phyloP scores from a whole-genome alignment of 2,329 filamentous ascomycete genomes.

The Phyllosticta citriasiana region DNA sequence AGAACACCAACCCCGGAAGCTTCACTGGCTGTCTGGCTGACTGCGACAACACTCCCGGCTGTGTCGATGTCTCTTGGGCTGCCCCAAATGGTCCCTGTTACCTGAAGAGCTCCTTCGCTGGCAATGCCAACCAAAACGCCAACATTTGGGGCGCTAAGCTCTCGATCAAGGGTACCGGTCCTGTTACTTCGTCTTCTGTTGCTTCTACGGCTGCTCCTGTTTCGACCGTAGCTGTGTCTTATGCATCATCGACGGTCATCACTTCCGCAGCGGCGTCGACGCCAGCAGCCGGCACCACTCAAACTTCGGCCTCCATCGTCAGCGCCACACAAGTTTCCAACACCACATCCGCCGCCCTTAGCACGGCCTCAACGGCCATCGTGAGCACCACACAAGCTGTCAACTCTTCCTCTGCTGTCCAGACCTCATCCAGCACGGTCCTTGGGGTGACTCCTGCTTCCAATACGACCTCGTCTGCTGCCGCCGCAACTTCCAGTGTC shows the following conservation, averaged over 20 bases:
- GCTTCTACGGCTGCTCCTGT: neutral
- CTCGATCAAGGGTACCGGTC: slow-evolving; percentile 4
- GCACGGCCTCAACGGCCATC: neutral
- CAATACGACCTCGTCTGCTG: neutral
- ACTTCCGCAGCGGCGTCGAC: neutral
- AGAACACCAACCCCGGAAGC: neutral
- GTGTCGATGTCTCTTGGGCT: slow-evolving; percentile 17
- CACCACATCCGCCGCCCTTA: neutral
- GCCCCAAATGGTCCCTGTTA: slow-evolving; percentile 17
- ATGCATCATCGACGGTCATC: neutral
- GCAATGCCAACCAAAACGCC: slow-evolving; percentile 7
- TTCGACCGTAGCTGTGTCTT: neutral
- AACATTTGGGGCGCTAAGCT: slow-evolving; percentile 16
- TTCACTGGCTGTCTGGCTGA: slow-evolving; percentile 15
- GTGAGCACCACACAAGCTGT: neutral
- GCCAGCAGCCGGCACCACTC: neutral
- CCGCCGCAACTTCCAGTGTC: neutral
- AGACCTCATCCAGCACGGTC: neutral
- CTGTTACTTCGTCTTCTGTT: neutral
- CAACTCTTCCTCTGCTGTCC: neutral
- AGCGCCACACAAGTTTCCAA: neutral
- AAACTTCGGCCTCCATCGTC: neutral
- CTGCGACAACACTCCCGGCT: slow-evolving; percentile 14
- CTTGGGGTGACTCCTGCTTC: neutral
- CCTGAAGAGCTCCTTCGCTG: slow-evolving; percentile 15